Base-by-base conservation (phyloP, 2,329 filamentous ascomycete species). In the Penicillium thymicola region DNA sequence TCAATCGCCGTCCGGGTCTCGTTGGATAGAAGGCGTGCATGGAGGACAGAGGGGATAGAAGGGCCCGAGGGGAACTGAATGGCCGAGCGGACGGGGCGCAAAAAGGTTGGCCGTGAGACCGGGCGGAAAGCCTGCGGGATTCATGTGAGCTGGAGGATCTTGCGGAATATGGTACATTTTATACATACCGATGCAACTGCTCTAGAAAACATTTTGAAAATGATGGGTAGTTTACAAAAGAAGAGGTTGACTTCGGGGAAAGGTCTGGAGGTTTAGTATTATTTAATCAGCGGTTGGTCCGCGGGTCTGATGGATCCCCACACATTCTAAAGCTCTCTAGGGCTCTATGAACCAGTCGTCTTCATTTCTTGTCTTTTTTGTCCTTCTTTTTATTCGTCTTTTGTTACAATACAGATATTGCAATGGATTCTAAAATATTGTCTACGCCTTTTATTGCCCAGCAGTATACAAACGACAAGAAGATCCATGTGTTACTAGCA, bases 1-100 rank as follows among this genome's bases (percentile, higher is more conserved):
- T 97, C 90, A 68, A 99, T 99, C 27, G 92, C 92, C 38, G 85
- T 77, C 60, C 84, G 86, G 11, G 90, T 94, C 70, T 91, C 84
- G 66, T 87, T 84, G 32, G 93, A 97, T 46, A 99, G 84, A 40
- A 90, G 82, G 55, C 92, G 88, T 57, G 70, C 68, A 55, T 74
- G 65, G 44, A 73, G 62, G 38, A 60, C 53, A 21, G 67, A 65
- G 16, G 69, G 69, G 16, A 82, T 76, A 64, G 79, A 76, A 52
- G 66, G 57, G 40, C 58, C 64, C 14, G 64, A 44, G 34, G 61
- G 54, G 34, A 56, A 56, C 37, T 52, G 54, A 21, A 56, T 40
- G 34, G 54, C 54, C 18, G 54, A 50, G 32, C 64, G 67, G 37
- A 63, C 53, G 45, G 65, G 59, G 21, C 60, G 59, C 48, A 66